Base-by-base conservation (phyloP, 768 basidiomycete genomes). In the Termitomyces titanicus region DNA sequence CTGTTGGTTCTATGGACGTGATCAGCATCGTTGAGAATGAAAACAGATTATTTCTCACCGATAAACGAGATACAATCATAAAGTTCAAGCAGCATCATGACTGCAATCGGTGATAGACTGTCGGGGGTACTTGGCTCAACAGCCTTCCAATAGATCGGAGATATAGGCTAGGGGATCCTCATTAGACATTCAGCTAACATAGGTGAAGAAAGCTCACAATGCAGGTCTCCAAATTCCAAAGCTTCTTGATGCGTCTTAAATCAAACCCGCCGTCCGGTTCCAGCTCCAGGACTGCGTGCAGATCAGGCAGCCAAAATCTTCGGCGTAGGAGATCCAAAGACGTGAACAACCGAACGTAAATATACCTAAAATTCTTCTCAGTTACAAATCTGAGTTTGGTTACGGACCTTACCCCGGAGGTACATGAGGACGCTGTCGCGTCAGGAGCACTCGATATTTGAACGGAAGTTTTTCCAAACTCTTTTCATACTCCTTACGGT, bases 191-290 rank as follows among this genome's bases (percentile, higher is more conserved):
- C 4, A 3, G 1, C 25, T 13, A 0, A 20, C 17, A 6, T 3
- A 8, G n/a, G 12, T 4, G 12, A 17, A 25, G 13, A 40, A 2
- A 29, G 31, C 57, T 35, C 43, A 65, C 64, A 5, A 51, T 40
- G 34, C 62, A 65, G 7, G 51, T 55, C 20, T 63, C 62, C 18
- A 63, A 53, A 15, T 57, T 57, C 64, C 64, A 65, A 1, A 65
- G 47, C 25, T 54, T 42, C 44, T 59, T 63, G 37, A 65, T 52
- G 13, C 37, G 50, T 39, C 18, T 51, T 31, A 63, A 22, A 44
- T 65, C 60, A 6, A 65, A 48, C 34, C 55, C 60, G 3, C 64
- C 64, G 12, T 56, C 47, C n/a, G 54, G 46, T 46, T 63, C 62
- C 29, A 65, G 37, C 8, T 62, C 60, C 13, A 65, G 39, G 5